Evolutionary conservation across 2,329 filamentous ascomycete species (phyloP), one percentile per base, ranked within the genome.

Genomic region (Pseudofabraea citricarpa): DNA sequence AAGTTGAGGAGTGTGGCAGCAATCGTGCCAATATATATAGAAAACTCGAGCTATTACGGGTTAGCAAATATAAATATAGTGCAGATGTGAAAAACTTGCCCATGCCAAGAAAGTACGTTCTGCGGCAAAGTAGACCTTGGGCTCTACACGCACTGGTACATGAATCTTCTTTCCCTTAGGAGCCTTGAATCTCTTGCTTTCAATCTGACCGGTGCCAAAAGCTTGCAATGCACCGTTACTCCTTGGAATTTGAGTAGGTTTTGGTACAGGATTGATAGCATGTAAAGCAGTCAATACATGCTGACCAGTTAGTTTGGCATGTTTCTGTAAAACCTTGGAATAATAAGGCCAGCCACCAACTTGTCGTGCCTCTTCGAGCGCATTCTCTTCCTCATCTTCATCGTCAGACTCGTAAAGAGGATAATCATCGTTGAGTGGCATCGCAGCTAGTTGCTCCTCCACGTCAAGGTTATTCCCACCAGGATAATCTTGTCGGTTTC

Each of bases 101-200:
- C 93, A 98, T 50, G 89, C 87, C 45, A 98, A 76, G 68, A 96
- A 98, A 1, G 93, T 98, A 52, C 93, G 81, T 67, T 98, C 93
- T 1, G 90, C 90, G 18, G 93, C 93, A 62, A 98, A 95, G 65
- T 90, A 95, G 40, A 98, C 93, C 69, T 98, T 98, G 24, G 93
- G 93, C 66, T 98, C 93, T 24, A 98, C 90, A 38, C 93, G 83
- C 43, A 97, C 85, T 12, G 91, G 91, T 19, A 98, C 93, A 58
- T 97, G 91, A 46, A 98, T 97, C 64, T 87, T 87, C 79, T 90
- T 91, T 42, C 87, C 87, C 63, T 80, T 83, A 10, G 87, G 87
- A 7, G 87, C 86, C 61, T 81, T 83, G 69, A 90, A 80, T 54
- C 68, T 73, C 63, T 73, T 77, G 22, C 64, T 71, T 50, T 75